Base-by-base conservation (phyloP, 805 yeast genomes). In the Cyberlindnera americana region DNA sequence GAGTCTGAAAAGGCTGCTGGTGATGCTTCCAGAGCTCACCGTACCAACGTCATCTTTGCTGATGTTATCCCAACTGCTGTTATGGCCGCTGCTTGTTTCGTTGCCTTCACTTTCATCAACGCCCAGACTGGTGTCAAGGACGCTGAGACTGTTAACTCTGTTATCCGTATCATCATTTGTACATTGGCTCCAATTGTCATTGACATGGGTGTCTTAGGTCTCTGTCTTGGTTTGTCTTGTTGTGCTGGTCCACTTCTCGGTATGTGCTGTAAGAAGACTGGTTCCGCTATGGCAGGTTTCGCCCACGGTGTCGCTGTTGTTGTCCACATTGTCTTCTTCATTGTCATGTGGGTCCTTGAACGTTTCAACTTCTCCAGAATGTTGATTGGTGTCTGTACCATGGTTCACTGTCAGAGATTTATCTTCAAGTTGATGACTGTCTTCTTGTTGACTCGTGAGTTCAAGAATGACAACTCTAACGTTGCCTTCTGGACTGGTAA, bases 401-500 rank as follows among this genome's bases (percentile, higher is more conserved):
- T 82, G 76, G 74, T 91, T 49, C 84, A 90, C 67, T 70, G 86
- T 57, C 96, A 95, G 73, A 81, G 97, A 70, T 67, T 84, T 38
- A 63, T 93, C 52, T 85, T 91, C 77, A 89, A 89, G 73, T 62
- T 83, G 55, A 72, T 93, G 73, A 86, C 95, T 10, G 70, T 83
- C 38, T 65, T 78, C 51, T 69, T 81, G 65, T 72, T 95, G 60
- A 87, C 97, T 38, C 81, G 99, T 73, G 99, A 93, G 70, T 89
- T 89, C 74, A 88, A 88, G 81, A 86, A 85, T 56, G 97, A 91
- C 67, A 87, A 82, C 60, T 73, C 98, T 26, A 93, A 93, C 71
- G 84, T 95, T 54, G 98, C 99, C 21, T 93, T 95, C 95, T 93
- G 99, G 99, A 86, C 96, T 43, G 99, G 99, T 75, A 90, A 89